phyloP scores from a whole-genome alignment of 2,329 filamentous ascomycete species.

The Fusarium palustre region DNA sequence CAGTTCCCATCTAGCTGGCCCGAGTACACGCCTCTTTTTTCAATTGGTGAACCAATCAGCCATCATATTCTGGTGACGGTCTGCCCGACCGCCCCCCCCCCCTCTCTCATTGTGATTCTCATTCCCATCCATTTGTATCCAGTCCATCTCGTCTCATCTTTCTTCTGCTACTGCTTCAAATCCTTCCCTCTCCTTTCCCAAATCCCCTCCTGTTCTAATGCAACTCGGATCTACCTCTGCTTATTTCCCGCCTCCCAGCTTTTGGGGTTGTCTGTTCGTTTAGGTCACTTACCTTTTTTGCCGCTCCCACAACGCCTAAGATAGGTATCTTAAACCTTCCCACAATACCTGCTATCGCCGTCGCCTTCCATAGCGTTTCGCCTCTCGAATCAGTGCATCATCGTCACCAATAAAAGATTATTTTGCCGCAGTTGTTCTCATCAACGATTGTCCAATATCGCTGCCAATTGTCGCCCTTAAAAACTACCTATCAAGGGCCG shows the following conservation, averaged over 20 bases:
- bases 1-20: conserved; percentile 32
- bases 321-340: conserved; percentile 14
- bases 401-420: conserved; percentile 5
- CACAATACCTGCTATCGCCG: conserved; percentile 9
- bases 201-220: not conserved
- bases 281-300: conserved; percentile 22
- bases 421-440: not conserved
- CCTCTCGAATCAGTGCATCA: conserved; percentile 16
- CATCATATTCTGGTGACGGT: conserved; percentile 23
- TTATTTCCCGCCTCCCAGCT: conserved; percentile 12
- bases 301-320: conserved; percentile 1
- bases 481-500: not conserved
- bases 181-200: conserved; percentile 1
- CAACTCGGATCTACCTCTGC: conserved; percentile 1
- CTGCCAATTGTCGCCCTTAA: not conserved
- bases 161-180: conserved; percentile 15
- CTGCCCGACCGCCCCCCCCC: conserved; percentile 35
- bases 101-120: conserved; percentile 13
- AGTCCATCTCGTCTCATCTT: conserved; percentile 18
- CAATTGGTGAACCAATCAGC: conserved; percentile 29
- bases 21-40: conserved; percentile 27
- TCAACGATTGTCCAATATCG: not conserved
- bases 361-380: conserved; percentile 3
- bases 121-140: conserved; percentile 18
- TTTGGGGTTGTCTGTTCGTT: conserved; percentile 32